These are phyloP conservation scores for Fusarium sp. DNA, from an alignment of 2,329 filamentous ascomycete genomes.

Conservation along the genomic window DNA sequence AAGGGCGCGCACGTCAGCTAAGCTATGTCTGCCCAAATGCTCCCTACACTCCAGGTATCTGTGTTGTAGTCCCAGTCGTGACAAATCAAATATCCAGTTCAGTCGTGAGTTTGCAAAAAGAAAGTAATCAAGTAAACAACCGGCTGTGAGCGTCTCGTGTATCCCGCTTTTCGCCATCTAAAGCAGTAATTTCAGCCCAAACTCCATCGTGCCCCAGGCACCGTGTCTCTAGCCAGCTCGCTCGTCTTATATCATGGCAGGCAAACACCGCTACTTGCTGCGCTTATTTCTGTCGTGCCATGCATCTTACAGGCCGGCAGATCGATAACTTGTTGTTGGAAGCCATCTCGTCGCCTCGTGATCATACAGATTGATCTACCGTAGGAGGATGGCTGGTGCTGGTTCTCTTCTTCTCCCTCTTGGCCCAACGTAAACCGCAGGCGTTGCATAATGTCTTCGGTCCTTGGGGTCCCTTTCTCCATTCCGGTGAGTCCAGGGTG, in stretches of 20 bases:
- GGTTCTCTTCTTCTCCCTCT: conserved; percentile 80
- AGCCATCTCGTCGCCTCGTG: background rate
- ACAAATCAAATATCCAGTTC: conserved; percentile 12
- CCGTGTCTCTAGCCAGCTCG: conserved; percentile 6
- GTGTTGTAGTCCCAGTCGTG: conserved; percentile 22
- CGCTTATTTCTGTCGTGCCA: background rate
- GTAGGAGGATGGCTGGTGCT: conserved; percentile 32
- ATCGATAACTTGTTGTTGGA: background rate
- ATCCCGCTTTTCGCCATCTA: conserved; percentile 34
- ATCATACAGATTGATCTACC: conserved; percentile 38
- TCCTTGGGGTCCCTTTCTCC: conserved; percentile 91
- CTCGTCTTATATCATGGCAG: background rate
- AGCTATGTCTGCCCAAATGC: conserved; percentile 17
- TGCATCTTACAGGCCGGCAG: background rate
- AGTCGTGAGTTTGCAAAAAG: background rate
- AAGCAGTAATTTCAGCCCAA: conserved; percentile 22
- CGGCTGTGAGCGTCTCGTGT: conserved; percentile 38
- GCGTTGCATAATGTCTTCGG: conserved; percentile 97
- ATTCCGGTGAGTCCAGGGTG: conserved; percentile 92
- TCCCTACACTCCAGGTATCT: conserved; percentile 37
- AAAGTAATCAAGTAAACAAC: conserved; percentile 5
- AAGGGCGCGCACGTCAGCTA: conserved; percentile 8
- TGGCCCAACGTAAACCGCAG: conserved; percentile 80
- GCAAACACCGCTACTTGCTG: background rate
- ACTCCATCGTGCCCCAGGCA: conserved; percentile 28